These are phyloP conservation scores for Fimicolochytrium jonesii DNA, from an alignment of 192 early-diverging fungal genomes.

Conservation along the genomic window DNA sequence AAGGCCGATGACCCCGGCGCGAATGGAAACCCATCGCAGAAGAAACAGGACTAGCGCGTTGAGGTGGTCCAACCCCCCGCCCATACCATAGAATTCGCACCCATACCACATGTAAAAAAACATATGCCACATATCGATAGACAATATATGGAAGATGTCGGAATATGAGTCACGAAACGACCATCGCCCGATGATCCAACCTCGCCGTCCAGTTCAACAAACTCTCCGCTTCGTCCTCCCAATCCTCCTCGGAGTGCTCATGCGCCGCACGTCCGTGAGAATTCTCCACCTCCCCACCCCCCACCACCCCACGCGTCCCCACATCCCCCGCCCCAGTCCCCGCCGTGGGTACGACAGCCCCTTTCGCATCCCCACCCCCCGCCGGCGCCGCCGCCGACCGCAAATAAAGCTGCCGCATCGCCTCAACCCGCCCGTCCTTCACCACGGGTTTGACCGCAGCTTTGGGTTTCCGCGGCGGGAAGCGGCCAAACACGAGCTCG, in stretches of 20 bases:
- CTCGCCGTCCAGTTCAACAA: slow-evolving; percentile 35
- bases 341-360: background rate
- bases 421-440: background rate
- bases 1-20: too few species aligned
- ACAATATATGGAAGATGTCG: too few species aligned
- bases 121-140: too few species aligned
- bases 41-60: too few species aligned
- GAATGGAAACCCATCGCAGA: too few species aligned
- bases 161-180: too few species aligned
- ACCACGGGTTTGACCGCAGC: background rate
- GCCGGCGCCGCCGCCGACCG: background rate
- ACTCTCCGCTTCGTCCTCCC: slow-evolving; percentile 41
- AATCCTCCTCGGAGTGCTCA: slow-evolving; percentile 21
- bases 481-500: slow-evolving; percentile 36
- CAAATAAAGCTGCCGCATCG: slow-evolving; percentile 12
- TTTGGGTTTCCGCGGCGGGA: slow-evolving; percentile 10
- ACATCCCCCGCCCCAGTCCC: background rate
- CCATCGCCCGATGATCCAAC: slow-evolving; percentile 15
- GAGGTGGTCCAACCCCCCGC: too few species aligned
- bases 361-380: background rate
- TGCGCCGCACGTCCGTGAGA: background rate
- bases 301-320: background rate
- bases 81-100: too few species aligned
- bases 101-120: too few species aligned
- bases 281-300: background rate